Conservation (phyloP, 2,329 filamentous ascomycete genomes). For the Penicillium sp. region DNA sequence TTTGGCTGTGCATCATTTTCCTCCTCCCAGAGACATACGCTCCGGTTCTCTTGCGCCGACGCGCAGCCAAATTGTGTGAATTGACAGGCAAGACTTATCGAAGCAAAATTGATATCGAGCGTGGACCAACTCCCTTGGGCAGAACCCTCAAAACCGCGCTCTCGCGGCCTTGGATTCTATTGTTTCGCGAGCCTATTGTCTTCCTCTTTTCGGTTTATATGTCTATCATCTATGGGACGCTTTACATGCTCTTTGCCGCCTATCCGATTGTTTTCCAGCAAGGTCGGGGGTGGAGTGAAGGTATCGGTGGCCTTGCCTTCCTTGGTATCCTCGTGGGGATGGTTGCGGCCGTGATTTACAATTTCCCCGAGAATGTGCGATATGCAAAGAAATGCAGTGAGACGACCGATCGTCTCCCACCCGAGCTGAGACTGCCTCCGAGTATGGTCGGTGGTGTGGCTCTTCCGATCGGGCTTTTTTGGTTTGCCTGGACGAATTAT, state of each 20-base stretch:
- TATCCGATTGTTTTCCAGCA: conserved; percentile 40
- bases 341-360: conserved; percentile 33
- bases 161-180: conserved; percentile 40
- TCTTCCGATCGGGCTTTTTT: conserved; percentile 53
- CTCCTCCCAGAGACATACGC: conserved; percentile 36
- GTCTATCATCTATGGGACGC: conserved; percentile 21
- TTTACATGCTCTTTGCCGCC: conserved; percentile 48
- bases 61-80: conserved; percentile 34
- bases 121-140: conserved; percentile 35
- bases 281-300: conserved; percentile 40
- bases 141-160: conserved; percentile 42
- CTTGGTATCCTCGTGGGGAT: conserved; percentile 41
- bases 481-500: conserved; percentile 55
- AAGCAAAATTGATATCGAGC: conserved; percentile 31
- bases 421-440: conserved; percentile 51
- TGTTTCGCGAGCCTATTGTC: conserved; percentile 21
- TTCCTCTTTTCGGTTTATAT: conserved; percentile 18
- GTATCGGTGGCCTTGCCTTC: conserved; percentile 44
- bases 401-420: conserved; percentile 36
- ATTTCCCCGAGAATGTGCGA: conserved; percentile 31
- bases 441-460: conserved; percentile 44
- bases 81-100: conserved; percentile 30
- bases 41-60: conserved; percentile 45
- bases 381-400: conserved; percentile 22
- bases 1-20: conserved; percentile 39